Percentiles rank a stretch among this genome's conserved stretches.
These are phyloP conservation scores for carrot (Daucus carota) DNA, from an alignment of 129 eudicot genomes.

Conservation along the genomic window DNA sequence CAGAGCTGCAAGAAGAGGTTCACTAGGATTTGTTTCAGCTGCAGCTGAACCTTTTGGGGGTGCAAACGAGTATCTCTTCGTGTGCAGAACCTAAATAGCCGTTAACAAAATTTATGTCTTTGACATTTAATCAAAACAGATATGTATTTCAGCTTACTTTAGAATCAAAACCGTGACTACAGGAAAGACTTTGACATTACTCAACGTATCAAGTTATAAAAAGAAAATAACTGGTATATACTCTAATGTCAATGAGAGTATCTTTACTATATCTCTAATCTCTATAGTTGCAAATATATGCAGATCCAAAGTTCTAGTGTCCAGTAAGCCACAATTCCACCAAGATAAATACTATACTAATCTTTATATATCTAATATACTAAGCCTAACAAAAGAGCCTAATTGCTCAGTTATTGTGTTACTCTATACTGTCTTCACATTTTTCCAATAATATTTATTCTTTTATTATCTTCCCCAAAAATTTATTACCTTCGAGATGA, in stretches of 20 bases:
- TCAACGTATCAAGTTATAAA: neutral
- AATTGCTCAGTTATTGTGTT: neutral
- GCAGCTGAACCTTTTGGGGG: slow-evolving; percentile 97
- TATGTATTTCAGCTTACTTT: neutral
- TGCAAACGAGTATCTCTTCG: slow-evolving; percentile 66
- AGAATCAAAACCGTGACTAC: neutral
- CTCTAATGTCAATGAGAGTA: neutral
- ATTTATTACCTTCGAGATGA: neutral
- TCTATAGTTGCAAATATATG: neutral
- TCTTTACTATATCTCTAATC: neutral
- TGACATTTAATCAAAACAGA: neutral
- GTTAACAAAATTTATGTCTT: neutral
- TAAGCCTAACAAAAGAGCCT: neutral
- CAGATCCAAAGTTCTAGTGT: neutral
- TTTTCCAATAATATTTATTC: neutral
- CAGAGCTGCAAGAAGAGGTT: slow-evolving; percentile 69
- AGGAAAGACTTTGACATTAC: neutral
- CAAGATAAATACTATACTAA: neutral
- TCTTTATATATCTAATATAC: neutral
- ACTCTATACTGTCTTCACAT: neutral
- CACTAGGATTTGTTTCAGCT: slow-evolving; percentile 88
- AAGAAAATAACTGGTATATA: neutral
- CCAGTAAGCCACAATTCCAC: neutral
- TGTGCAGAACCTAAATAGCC: slow-evolving; percentile 61
- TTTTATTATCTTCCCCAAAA: neutral